These are phyloP conservation scores for Pichia nanzhaoensis DNA, from an alignment of 805 yeast genomes.

Conservation along the genomic window DNA sequence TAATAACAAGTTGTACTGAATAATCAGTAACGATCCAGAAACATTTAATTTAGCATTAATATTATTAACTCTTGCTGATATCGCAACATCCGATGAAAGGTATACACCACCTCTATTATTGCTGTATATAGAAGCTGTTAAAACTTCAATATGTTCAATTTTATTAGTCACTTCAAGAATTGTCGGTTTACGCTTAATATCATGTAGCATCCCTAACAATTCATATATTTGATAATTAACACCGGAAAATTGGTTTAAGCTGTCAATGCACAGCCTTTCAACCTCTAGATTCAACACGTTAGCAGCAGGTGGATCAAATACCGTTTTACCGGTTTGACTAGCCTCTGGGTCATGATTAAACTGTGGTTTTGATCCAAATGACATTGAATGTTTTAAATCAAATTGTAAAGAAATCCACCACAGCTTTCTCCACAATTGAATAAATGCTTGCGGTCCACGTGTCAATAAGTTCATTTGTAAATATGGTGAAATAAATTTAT, in stretches of 20 bases:
- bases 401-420: constrained; percentile 23
- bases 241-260: constrained; percentile 15
- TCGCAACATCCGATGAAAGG: background rate
- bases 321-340: constrained; percentile 13
- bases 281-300: constrained; percentile 14
- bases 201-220: constrained; percentile 21
- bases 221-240: constrained; percentile 16
- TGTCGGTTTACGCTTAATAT: constrained; percentile 17
- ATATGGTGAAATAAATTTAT: constrained; percentile 2
- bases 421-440: constrained; percentile 25
- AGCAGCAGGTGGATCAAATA: constrained; percentile 13
- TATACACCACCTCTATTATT: background rate
- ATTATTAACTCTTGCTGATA: constrained; percentile 7
- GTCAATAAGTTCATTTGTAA: constrained; percentile 5
- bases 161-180: constrained; percentile 20
- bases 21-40: constrained; percentile 4
- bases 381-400: constrained; percentile 21
- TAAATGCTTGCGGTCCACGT: constrained; percentile 13
- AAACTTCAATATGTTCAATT: constrained; percentile 11
- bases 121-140: constrained; percentile 5
- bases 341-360: constrained; percentile 15
- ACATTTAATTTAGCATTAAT: constrained; percentile 7
- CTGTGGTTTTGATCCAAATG: constrained; percentile 20
- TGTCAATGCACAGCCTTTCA: constrained; percentile 19
- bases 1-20: constrained; percentile 16